Base-by-base conservation (phyloP, 169 alveolate genomes). In the Toxoplasma gondii region DNA sequence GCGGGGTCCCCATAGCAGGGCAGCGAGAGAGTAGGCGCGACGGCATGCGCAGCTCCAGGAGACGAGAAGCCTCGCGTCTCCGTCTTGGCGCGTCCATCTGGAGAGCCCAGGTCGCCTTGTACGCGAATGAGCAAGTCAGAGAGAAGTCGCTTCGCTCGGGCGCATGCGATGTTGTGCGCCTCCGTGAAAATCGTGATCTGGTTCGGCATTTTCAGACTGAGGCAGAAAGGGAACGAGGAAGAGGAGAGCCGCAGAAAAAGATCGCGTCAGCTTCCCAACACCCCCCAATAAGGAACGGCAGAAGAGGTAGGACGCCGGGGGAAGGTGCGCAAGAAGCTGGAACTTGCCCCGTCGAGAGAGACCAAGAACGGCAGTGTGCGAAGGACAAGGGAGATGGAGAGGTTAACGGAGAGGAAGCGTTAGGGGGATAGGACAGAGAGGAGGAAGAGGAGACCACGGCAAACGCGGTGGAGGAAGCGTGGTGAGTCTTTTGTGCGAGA, bases 151-250 rank as follows among this genome's bases (percentile, higher is more conserved):
- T 78, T 78, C 45, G 86, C 86, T n/a, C n/a, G 27, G 24, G 10
- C 29, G 45, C 86, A 78, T 31, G 45, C 39, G 45, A 10, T 7
- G 86, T 45, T 19, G 39, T 78, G 86, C 86, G 86, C 86, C 86
- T 36, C 86, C n/a, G 86, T 78, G 86, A 78, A 78, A 78, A 78
- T 38, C 29, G 86, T 78, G 44, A 78, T 78, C n/a, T 78, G 86
- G 43, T 78, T 78, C 44, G 86, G 29, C 86, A 78, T 78, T 27
- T 2, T 10, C 29, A 19, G 22, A 12, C 12, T 12, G 58, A 12
- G 58, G 12, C 58, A 49, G 12, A 12, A 49, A 4, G 58, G 58
- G 12, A 12, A 49, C 58, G 58, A 12, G 43, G 39, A 31, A n/a
- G 43, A 78, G 22, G 86, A 38, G n/a, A 19, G 45, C 19, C 45